Percentiles rank a stretch among this genome's conserved stretches.
Conservation (phyloP, 371 early-diverging fungal genomes). For the Mortierella sp. region DNA sequence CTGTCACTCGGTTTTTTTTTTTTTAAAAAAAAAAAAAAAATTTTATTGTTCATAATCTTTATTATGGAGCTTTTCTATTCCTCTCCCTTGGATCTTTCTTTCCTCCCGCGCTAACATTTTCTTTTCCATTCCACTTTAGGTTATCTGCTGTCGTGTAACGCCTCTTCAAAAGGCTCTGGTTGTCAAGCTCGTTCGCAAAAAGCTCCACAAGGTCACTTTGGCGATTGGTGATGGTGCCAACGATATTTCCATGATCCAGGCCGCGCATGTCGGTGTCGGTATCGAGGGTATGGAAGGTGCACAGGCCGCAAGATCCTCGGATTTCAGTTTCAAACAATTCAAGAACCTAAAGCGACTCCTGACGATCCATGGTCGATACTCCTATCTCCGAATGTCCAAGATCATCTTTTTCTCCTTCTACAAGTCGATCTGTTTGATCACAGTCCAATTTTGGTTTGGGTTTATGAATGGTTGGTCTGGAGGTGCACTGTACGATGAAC, state of each 20-base stretch:
- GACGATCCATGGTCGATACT: constrained; percentile 87
- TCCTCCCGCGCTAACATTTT: too few species aligned
- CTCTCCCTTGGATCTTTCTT: neutral
- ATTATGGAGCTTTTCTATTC: constrained; percentile 22
- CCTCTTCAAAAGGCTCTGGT: constrained; percentile 95
- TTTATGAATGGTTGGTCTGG: constrained; percentile 88
- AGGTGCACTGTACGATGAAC: constrained; percentile 79
- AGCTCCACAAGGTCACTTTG: constrained; percentile 76
- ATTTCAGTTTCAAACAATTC: constrained; percentile 91
- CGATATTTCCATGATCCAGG: constrained; percentile 97
- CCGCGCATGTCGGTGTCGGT: constrained; percentile 87
- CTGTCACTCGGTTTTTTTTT: constrained; percentile 43
- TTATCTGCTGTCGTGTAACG: constrained; percentile 94
- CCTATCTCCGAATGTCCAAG: constrained; percentile 79
- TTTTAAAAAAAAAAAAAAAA: too few species aligned
- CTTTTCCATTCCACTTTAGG: constrained; percentile 68
- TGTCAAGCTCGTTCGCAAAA: constrained; percentile 79
- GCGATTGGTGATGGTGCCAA: constrained; percentile 98
- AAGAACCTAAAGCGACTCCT: constrained; percentile 75
- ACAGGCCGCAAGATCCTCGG: constrained; percentile 86
- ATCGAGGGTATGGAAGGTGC: constrained; percentile 85
- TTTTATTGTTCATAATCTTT: neutral
- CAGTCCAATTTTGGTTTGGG: constrained; percentile 77
- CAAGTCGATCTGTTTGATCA: constrained; percentile 84
- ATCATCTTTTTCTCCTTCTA: constrained; percentile 85